Evolutionary conservation across 2,329 filamentous ascomycete genomes (phyloP).

Genomic region (Mariannaea elegans): DNA sequence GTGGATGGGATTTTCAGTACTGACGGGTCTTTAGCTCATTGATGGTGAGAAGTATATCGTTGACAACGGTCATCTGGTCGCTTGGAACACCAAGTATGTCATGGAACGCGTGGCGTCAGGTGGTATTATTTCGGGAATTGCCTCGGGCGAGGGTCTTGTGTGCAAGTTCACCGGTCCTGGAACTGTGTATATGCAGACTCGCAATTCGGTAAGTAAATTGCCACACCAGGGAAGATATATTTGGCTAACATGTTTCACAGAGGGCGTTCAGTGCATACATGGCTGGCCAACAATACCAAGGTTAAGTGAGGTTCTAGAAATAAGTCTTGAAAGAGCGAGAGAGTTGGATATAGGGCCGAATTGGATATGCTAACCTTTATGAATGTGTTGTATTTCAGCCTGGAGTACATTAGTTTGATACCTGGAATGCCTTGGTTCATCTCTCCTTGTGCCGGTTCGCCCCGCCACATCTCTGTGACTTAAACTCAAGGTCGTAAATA

Average conservation of each 20-base stretch:
- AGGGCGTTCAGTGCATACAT: slow-evolving; percentile 63
- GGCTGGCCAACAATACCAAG: slow-evolving; percentile 54
- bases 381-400: slow-evolving; percentile 15
- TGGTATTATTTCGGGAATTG: slow-evolving; percentile 88
- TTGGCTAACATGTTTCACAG: slow-evolving; percentile 43
- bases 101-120: slow-evolving; percentile 91
- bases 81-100: slow-evolving; percentile 95
- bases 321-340: background rate
- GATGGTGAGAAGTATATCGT: slow-evolving; percentile 89
- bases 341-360: background rate
- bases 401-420: slow-evolving; percentile 24
- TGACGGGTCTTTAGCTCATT: slow-evolving; percentile 51
- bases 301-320: slow-evolving; percentile 16
- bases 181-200: slow-evolving; percentile 90
- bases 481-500: too few relatives aligned
- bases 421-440: background rate
- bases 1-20: too few relatives aligned
- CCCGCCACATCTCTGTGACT: too few relatives aligned
- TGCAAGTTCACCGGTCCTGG: slow-evolving; percentile 95
- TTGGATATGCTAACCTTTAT: slow-evolving; percentile 3
- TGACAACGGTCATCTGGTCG: slow-evolving; percentile 92
- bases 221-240: background rate
- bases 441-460: too few relatives aligned
- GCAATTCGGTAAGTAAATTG: slow-evolving; percentile 72
- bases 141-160: slow-evolving; percentile 85